Base-by-base conservation (phyloP, 1,284 basidiomycete species). In the Pterula multifida region DNA sequence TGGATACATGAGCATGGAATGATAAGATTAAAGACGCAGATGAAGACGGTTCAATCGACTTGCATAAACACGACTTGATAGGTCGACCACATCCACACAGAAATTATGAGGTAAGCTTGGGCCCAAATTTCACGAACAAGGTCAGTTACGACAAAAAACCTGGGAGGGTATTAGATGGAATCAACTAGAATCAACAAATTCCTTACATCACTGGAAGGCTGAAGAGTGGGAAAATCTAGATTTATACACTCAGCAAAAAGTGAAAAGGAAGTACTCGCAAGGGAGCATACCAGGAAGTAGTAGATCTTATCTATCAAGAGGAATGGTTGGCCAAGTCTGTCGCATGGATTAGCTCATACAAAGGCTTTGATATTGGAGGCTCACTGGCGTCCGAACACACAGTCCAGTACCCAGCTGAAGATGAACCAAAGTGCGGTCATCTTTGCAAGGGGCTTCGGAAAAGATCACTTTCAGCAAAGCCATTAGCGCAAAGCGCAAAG, bases 341-440 rank as follows among this genome's bases (percentile, higher is more conserved):
- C 28, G 28, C n/a, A n/a, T n/a, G n/a, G n/a, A n/a, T n/a, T n/a
- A n/a, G 28, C 15, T 6, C 15, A 32, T 32, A 15, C 15, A 15
- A 32, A 32, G 28, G 6, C 6, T 32, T 6, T 32, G 28, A 32
- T 6, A 6, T 32, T 9, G 56, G 2, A 74, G 67, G 17, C 65
- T 54, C 15, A 32, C 28, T 32, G 28, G 6, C 19, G 6, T 11
- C n/a, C 23, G 39, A 84, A 77, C 4, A 69, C 67, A 26, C 70
- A 67, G 1, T 74, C 77, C 36, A 87, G 68, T 17, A 76, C 67
- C 86, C 87, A 90, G 58, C 83, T 88, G 36, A 79, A 56, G 52
- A 87, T 67, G 48, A 85, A 68, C 68, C 84, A 89, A 19, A 44
- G 3, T 77, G 53, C 9, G 78, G 69, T 2, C 81, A 79, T 71